phyloP scores from a whole-genome alignment of 2,329 filamentous ascomycete genomes.

The Colletotrichum coccodes region DNA sequence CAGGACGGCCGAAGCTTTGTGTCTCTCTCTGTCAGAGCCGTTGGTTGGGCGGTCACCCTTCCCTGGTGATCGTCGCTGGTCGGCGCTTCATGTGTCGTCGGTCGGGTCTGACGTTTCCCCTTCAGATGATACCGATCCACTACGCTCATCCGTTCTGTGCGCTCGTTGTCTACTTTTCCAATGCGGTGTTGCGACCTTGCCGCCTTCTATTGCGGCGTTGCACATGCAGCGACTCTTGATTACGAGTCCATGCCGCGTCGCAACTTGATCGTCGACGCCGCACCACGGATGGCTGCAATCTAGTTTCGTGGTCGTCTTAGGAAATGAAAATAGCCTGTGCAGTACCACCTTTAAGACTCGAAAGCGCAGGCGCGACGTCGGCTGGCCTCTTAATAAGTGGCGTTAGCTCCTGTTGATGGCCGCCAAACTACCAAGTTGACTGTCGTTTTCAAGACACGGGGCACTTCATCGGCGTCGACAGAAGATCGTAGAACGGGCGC shows the following conservation, averaged over 20 bases:
- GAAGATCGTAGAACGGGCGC: neutral
- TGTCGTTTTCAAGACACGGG: too few species aligned
- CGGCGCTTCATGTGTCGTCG: constrained; percentile 2
- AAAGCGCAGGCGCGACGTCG: neutral
- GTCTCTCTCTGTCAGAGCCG: neutral
- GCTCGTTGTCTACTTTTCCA: constrained; percentile 18
- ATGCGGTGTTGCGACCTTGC: neutral
- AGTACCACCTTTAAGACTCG: neutral
- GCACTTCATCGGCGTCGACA: neutral
- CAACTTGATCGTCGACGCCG: neutral
- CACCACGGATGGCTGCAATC: neutral
- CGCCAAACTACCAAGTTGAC: neutral
- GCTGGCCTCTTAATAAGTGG: neutral
- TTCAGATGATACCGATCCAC: constrained; percentile 15
- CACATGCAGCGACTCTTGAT: neutral
- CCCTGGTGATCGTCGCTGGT: neutral
- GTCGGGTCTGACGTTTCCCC: constrained; percentile 3
- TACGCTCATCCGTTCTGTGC: constrained; percentile 3
- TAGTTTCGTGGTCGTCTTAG: neutral
- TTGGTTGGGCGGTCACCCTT: neutral
- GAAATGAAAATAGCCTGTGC: neutral
- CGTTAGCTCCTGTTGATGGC: neutral
- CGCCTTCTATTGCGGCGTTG: neutral
- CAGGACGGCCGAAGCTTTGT: neutral
- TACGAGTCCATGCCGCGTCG: neutral